A percentile compares a stretch with the other conserved stretches of the same genome.
Evolutionary conservation across 257 asterid genomes (phyloP).

Genomic region (Solanum chaucha): DNA sequence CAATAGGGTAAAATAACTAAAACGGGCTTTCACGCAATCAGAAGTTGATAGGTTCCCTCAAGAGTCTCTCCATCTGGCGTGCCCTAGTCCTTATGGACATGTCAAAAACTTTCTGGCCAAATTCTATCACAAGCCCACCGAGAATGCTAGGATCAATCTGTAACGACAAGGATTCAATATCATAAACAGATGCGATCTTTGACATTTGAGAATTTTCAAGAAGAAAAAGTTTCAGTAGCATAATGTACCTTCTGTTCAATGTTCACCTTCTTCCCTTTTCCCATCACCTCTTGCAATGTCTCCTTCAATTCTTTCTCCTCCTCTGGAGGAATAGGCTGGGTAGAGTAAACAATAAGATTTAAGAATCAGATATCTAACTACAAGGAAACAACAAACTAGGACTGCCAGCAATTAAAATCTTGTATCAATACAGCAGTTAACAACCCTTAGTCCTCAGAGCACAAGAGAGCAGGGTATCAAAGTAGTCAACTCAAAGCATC

Average conservation of each 20-base stretch:
- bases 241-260: constrained; percentile 68
- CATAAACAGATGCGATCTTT: background rate
- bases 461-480: background rate
- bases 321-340: constrained; percentile 66
- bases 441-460: background rate
- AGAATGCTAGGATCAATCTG: constrained; percentile 93
- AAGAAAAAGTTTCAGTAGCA: background rate
- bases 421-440: background rate
- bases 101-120: constrained; percentile 70
- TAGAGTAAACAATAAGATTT: background rate
- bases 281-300: constrained; percentile 67
- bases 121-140: constrained; percentile 87
- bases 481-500: background rate
- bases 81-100: constrained; percentile 93
- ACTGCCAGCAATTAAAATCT: background rate
- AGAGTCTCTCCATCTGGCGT: constrained; percentile 95
- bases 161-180: background rate
- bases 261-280: constrained; percentile 61
- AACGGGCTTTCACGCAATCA: background rate
- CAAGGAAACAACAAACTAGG: background rate
- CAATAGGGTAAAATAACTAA: background rate
- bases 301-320: constrained; percentile 90
- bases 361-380: background rate
- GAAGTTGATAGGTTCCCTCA: constrained; percentile 65
- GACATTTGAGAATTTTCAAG: background rate